These are phyloP conservation scores for Suillus americanus DNA, from an alignment of 768 basidiomycete genomes.

Conservation along the genomic window DNA sequence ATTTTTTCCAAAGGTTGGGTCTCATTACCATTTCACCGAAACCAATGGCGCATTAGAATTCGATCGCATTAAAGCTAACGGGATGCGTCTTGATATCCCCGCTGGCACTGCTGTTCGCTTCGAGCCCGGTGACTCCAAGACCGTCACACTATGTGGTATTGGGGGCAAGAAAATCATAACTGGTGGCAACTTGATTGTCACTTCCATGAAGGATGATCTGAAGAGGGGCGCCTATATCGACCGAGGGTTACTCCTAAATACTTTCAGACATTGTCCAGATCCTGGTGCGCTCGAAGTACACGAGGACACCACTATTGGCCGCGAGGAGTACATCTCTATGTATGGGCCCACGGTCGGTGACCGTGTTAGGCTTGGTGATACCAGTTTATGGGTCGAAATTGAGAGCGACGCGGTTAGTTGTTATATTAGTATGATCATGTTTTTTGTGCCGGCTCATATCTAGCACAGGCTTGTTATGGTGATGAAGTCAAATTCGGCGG, in stretches of 20 bases:
- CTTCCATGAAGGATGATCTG: constrained; percentile 46
- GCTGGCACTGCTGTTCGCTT: constrained; percentile 96
- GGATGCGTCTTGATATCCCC: constrained; percentile 87
- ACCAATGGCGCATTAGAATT: constrained; percentile 80
- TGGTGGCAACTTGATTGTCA: constrained; percentile 69
- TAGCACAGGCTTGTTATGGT: constrained; percentile 74
- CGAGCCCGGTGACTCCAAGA: constrained; percentile 88
- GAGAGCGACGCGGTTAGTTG: constrained; percentile 79
- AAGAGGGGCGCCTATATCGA: constrained; percentile 48
- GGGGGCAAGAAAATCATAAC: constrained; percentile 69
- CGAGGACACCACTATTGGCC: constrained; percentile 54
- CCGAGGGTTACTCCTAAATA: constrained; percentile 47
- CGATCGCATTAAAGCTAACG: constrained; percentile 79
- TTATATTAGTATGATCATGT: not conserved
- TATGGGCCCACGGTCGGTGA: constrained; percentile 95
- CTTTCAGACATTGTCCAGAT: constrained; percentile 72
- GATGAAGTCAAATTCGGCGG: constrained; percentile 99
- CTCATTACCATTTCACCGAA: constrained; percentile 94
- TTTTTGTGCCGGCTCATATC: not conserved
- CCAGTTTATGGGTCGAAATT: constrained; percentile 86
- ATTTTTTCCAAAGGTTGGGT: constrained; percentile 63
- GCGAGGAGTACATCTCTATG: constrained; percentile 87
- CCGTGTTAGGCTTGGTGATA: constrained; percentile 85
- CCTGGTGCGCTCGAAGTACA: constrained; percentile 55
- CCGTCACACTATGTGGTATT: constrained; percentile 79